Evolutionary conservation across 202 grass and related monocot genomes (phyloP).

Genomic region (Musa balbisiana): DNA sequence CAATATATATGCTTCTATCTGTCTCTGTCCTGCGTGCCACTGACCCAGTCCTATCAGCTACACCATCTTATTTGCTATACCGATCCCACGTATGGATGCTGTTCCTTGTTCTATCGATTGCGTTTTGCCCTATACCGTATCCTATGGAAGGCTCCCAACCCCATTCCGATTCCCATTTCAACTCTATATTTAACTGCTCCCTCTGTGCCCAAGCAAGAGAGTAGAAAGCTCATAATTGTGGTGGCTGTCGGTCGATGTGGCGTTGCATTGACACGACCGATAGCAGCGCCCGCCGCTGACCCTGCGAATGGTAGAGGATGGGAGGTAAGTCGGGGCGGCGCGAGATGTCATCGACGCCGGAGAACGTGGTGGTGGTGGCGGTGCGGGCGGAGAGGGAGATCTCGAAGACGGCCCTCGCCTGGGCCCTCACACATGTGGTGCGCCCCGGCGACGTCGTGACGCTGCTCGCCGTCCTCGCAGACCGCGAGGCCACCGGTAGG

Average conservation of each 20-base stretch:
- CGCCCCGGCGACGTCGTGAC: constrained; percentile 26
- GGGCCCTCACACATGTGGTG: constrained; percentile 24
- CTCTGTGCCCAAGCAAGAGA: not conserved
- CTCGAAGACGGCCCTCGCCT: constrained; percentile 28
- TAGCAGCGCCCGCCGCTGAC: not conserved
- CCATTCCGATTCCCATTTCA: not conserved
- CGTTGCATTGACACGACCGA: not conserved
- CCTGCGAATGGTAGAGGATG: not conserved
- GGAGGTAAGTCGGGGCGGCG: not conserved
- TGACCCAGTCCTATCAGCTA: no score
- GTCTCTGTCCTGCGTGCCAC: no score
- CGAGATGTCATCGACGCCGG: not conserved
- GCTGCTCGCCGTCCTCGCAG: constrained; percentile 22
- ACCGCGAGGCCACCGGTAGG: constrained; percentile 4
- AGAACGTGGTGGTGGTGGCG: constrained; percentile 31
- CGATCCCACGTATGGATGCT: no score
- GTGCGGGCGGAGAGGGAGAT: constrained; percentile 27
- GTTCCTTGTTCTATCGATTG: no score
- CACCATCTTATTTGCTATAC: no score
- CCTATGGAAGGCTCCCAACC: not conserved
- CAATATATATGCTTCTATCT: no score
- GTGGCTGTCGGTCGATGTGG: not conserved
- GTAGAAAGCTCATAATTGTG: not conserved
- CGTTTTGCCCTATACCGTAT: no score
- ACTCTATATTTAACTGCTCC: not conserved